Conservation (phyloP, 2,329 filamentous ascomycete species). For the Ophiostoma sp. region DNA sequence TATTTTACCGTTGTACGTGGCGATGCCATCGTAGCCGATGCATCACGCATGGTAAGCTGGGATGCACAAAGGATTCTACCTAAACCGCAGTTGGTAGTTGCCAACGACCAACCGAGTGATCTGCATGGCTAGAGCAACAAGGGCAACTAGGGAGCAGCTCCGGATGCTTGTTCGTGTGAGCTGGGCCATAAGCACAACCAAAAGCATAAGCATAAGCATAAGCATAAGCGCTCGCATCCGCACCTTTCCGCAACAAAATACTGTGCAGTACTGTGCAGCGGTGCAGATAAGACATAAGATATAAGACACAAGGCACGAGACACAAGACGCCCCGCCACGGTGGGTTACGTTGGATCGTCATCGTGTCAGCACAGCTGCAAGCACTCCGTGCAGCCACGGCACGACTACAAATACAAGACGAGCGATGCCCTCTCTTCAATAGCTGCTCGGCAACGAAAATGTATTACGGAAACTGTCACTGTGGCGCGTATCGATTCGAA, state of each 20-base stretch:
- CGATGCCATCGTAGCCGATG: background rate
- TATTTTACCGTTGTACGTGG: no score
- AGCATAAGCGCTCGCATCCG: background rate
- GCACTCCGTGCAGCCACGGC: background rate
- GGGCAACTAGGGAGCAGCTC: background rate
- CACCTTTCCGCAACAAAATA: background rate
- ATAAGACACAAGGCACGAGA: background rate
- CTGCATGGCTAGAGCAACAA: background rate
- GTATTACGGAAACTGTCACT: conserved; percentile 23
- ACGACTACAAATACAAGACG: background rate
- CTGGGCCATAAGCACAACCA: background rate
- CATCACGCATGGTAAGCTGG: background rate
- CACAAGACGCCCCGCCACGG: background rate
- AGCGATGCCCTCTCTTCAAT: background rate
- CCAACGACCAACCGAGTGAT: conserved; percentile 1
- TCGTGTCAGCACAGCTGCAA: background rate
- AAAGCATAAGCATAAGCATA: background rate
- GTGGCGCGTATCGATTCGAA: conserved; percentile 23
- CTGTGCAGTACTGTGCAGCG: background rate
- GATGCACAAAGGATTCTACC: background rate
- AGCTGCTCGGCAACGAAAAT: background rate
- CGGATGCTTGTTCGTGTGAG: background rate
- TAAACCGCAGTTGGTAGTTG: background rate
- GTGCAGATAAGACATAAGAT: background rate
- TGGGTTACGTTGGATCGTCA: background rate